Base-by-base conservation (phyloP, 1,284 basidiomycete genomes). In the Cutaneotrichosporon sp. region DNA sequence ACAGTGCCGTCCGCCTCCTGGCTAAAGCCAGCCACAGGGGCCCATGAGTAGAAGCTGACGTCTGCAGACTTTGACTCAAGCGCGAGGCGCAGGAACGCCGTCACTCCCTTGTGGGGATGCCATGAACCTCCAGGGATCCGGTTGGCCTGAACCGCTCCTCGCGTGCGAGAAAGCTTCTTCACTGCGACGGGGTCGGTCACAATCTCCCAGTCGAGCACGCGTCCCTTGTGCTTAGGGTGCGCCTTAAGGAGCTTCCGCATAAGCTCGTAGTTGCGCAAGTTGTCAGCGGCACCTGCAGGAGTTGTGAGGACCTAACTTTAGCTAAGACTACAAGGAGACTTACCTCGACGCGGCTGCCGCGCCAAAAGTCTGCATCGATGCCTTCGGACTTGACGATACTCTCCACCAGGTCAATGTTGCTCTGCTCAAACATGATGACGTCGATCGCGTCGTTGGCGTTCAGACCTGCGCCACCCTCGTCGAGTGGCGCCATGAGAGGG, bases 361-460 rank as follows among this genome's bases (percentile, higher is more conserved):
- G 51, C 73, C 73, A 74, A 69, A 71, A 64, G 71, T 73, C 34
- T 10, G 73, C 71, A 8, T 72, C 71, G 58, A 72, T 69, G 4
- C 60, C 60, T 51, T 75, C 70, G 32, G 63, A 60, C 49, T 66
- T 34, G 2, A 75, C 79, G 86, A 91, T 89, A 52, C 89, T 85
- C 14, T 84, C 84, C 2, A 74, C 74, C 4, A 85, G 85, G 73
- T 91, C 89, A 85, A 91, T 87, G 22, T 84, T 87, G 69, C 86
- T 86, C 50, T 88, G 88, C 6, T 81, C 77, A 13, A 68, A 62
- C 60, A 91, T 87, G 64, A 91, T 82, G 2, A 85, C 76, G n/a
- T 72, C 70, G 14, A 74, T 26, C 1, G 69, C 72, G 31, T 74
- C 64, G 7, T 85, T 83, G 5, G 80, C 76, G 67, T 65, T 66